Conservation (phyloP, 2,329 filamentous ascomycete species). For the Hymenoscyphus linearis region DNA sequence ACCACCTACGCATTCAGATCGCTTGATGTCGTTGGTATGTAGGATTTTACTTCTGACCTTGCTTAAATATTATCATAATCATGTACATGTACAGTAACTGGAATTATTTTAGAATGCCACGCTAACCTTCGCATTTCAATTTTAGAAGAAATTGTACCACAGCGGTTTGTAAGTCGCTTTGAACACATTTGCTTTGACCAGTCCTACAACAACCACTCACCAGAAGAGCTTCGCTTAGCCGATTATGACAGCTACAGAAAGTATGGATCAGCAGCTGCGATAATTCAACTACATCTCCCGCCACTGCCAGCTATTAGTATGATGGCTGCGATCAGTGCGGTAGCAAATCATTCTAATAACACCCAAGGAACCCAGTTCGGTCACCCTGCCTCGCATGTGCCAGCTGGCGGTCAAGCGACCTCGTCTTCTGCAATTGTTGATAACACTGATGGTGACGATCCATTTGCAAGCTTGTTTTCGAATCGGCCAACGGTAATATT, state of each 20-base stretch:
- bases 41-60: neutral
- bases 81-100: neutral
- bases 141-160: neutral
- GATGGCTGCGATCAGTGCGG: neutral
- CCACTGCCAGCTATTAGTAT: neutral
- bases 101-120: neutral
- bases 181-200: slow-evolving; percentile 2
- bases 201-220: slow-evolving; percentile 1
- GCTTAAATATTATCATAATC: no score
- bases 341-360: neutral
- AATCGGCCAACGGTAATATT: no score
- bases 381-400: neutral
- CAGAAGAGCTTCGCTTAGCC: slow-evolving; percentile 8
- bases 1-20: neutral
- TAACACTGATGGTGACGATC: no score
- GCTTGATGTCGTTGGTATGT: neutral
- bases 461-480: no score
- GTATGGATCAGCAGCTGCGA: neutral
- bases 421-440: neutral
- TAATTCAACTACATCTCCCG: neutral
- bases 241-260: slow-evolving; percentile 1
- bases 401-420: neutral
- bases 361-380: neutral
- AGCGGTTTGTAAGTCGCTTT: neutral
- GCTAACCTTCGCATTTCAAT: neutral